phyloP scores from a whole-genome alignment of 257 asterid species.

The Lycium ferocissimum region DNA sequence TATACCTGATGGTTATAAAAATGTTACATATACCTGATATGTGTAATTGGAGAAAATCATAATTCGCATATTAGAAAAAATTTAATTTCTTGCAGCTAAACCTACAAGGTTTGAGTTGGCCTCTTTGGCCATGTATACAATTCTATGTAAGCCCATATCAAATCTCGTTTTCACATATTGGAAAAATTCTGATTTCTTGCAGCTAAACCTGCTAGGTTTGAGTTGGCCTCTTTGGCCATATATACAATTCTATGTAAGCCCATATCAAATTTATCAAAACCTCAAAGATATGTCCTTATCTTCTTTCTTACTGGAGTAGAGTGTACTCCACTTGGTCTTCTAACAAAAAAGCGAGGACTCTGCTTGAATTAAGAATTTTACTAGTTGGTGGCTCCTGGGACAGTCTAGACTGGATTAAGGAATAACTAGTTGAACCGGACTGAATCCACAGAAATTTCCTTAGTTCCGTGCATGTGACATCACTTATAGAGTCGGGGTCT shows the following conservation, averaged over 20 bases:
- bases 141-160: not conserved
- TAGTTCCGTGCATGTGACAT: not conserved
- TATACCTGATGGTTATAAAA: not conserved
- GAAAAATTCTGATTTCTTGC: not conserved
- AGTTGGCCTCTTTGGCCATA: not conserved
- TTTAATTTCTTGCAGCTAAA: not conserved
- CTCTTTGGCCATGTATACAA: not conserved
- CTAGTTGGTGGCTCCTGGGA: not conserved
- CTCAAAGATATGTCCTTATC: not conserved
- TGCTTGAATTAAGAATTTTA: not conserved
- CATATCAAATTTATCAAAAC: not conserved
- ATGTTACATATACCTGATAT: not conserved
- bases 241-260: not conserved
- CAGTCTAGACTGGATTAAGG: not conserved
- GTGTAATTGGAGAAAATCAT: not conserved
- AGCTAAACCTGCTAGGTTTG: not conserved
- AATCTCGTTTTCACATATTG: not conserved
- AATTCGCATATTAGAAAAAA: not conserved
- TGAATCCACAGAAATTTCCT: not conserved
- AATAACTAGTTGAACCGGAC: not conserved
- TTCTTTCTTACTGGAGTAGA: slow-evolving; percentile 1
- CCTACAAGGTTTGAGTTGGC: not conserved
- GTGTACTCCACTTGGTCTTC: not conserved
- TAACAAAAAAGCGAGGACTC: not conserved
- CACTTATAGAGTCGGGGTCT: slow-evolving; percentile 7